phyloP scores from a whole-genome alignment of 2,329 filamentous ascomycete species.

The Alternaria novae-zelandiae region DNA sequence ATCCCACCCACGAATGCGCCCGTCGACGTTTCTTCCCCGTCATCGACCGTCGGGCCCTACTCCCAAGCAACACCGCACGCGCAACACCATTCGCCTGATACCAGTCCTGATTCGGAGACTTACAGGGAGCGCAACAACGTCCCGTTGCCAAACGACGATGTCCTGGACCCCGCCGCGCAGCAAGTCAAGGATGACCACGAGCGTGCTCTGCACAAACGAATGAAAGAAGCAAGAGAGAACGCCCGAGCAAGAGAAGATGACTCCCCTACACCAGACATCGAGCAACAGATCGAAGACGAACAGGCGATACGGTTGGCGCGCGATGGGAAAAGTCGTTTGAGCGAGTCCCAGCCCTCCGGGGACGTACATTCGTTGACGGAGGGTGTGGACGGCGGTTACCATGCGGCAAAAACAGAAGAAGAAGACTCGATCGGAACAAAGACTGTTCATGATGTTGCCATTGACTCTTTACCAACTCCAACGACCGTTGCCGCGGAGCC shows the following conservation, averaged over 20 bases:
- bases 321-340: constrained; percentile 39
- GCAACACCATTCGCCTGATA: constrained; percentile 73
- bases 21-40: constrained; percentile 57
- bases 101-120: constrained; percentile 71
- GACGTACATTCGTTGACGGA: constrained; percentile 29
- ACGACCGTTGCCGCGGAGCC: constrained; percentile 44
- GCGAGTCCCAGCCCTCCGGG: constrained; percentile 21
- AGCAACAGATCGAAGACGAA: constrained; percentile 63
- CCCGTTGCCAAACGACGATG: constrained; percentile 37
- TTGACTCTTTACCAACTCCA: constrained; percentile 46
- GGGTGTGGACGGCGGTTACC: constrained; percentile 27
- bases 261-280: constrained; percentile 64
- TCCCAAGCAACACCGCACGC: constrained; percentile 75
- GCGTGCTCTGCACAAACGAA: constrained; percentile 57
- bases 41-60: constrained; percentile 71
- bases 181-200: constrained; percentile 62
- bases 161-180: constrained; percentile 46
- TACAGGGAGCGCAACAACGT: constrained; percentile 47
- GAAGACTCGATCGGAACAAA: constrained; percentile 16
- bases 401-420: constrained; percentile 9
- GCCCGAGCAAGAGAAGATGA: constrained; percentile 49
- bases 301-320: constrained; percentile 51
- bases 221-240: constrained; percentile 51
- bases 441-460: constrained; percentile 24
- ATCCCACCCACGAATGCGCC: constrained; percentile 30